Base-by-base conservation (phyloP, 257 asterid genomes). In the Jacaranda mimosifolia region DNA sequence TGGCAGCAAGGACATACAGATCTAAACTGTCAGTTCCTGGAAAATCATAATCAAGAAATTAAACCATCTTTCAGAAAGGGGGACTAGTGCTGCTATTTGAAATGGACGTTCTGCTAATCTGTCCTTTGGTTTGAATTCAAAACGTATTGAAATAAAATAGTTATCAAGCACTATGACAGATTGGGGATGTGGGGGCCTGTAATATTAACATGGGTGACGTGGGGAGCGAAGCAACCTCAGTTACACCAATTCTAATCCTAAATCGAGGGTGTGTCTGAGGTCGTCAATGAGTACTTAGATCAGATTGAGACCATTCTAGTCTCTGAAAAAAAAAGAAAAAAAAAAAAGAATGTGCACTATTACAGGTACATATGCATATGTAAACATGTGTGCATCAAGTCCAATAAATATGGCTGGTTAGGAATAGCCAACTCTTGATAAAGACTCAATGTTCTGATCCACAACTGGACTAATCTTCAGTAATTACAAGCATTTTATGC, bases 71-170 rank as follows among this genome's bases (percentile, higher is more conserved):
- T 7, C 63, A 7, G 13, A 19, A 9, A 5, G 38, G 66, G 17
- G 66, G 63, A 59, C 68, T 17, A 43, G 7, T n/a, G 17, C 36
- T 71, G 7, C 73, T 26, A 1, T 69, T 13, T 59, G 69, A 45
- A 59, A 45, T 15, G 1, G 77, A 73, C 51, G 38, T n/a, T 57
- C 52, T 52, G 65, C 64, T 17, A n/a, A 36, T 52, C 14, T 70
- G 15, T 64, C 19, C 42, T 0, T 43, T 12, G 43, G 4, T 63
- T 39, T 63, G 46, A 15, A 63, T 63, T 26, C 17, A 12, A 12
- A 26, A 10, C n/a, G 3, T 26, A 26, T 26, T 48, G 12, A n/a
- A 58, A 55, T 4, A 6, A 58, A 60, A 12, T 60, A 58, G 9
- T 9, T 57, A 21, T 32, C 32, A 26, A 26, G 32, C 32, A 26